These are phyloP conservation scores for Stropharia rugosoannulata DNA, from an alignment of 768 basidiomycete genomes.

Conservation along the genomic window DNA sequence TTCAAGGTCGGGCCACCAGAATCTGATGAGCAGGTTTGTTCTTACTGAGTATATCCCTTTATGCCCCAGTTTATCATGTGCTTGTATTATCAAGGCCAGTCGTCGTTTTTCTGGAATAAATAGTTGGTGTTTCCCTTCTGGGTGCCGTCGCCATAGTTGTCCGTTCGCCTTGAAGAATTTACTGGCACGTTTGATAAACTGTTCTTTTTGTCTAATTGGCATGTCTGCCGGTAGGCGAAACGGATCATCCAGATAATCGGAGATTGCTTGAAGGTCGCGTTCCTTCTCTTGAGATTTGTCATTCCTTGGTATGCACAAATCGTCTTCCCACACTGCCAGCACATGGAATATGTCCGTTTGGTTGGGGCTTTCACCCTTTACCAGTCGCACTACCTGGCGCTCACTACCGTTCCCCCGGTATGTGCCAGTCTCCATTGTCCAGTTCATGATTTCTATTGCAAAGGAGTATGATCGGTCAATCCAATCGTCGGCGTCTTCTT, in stretches of 20 bases:
- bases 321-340: too few relatives aligned
- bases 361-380: too few relatives aligned
- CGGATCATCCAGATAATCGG: conserved; percentile 2
- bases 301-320: too few relatives aligned
- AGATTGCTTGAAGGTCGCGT: not conserved
- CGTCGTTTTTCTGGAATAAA: conserved; percentile 5
- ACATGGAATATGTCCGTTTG: too few relatives aligned
- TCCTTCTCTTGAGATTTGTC: not conserved
- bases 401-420: too few relatives aligned
- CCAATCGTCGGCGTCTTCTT: conserved; percentile 17
- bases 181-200: conserved; percentile 15
- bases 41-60: too few relatives aligned
- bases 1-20: too few relatives aligned
- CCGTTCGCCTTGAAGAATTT: conserved; percentile 16
- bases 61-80: too few relatives aligned
- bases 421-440: too few relatives aligned
- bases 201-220: not conserved
- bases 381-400: not conserved
- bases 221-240: not conserved
- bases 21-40: too few relatives aligned
- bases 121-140: conserved; percentile 21
- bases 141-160: conserved; percentile 11
- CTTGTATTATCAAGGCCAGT: too few relatives aligned
- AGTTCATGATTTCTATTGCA: not conserved
- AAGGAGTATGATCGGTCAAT: conserved; percentile 11